Base-by-base conservation (phyloP, 208 protist species). In the Leishmania braziliensis region DNA sequence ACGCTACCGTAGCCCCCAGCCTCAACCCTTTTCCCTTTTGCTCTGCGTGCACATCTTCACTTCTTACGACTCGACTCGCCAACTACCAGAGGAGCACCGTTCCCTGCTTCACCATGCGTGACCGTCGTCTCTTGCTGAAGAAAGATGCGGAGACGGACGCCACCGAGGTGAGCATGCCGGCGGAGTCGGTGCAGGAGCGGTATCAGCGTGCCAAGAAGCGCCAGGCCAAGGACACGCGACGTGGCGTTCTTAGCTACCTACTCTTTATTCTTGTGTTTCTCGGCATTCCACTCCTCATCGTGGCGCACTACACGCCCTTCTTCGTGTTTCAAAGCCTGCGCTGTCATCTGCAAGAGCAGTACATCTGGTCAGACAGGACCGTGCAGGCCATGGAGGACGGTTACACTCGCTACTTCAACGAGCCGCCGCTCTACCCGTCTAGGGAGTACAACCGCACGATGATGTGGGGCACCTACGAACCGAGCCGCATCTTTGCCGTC, bases 401-500 rank as follows among this genome's bases (percentile, higher is more conserved):
- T 60, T 97, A 97, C 79, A 81, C 78, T 6, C 74, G 78, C 46
- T 93, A 93, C 85, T 91, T 90, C 80, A 80, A 63, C 72, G 81
- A 88, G 29, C 92, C 93, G 6, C 93, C 93, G 54, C 84, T 95
- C 23, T 95, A 90, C 85, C 88, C 76, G 51, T 93, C 90, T 1
- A 77, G 77, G 29, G 89, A 83, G 77, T 97, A 93, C 89, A 95
- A 95, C 81, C 84, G 86, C 39, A 92, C 90, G 4, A 88, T 95
- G 82, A 78, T 90, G 71, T 97, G 94, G 94, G 94, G 94, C 33
- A 95, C 94, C 5, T 97, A 97, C 83, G 91, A 95, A 80, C 94
- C 94, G 33, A 92, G 90, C 77, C 87, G 87, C 69, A 89, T 97
- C 54, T 95, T 97, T 74, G 90, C 92, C 33, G 84, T 97, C 85